These are phyloP conservation scores for Funneliformis caledonium DNA, from an alignment of 371 early-diverging fungal species.

Conservation along the genomic window DNA sequence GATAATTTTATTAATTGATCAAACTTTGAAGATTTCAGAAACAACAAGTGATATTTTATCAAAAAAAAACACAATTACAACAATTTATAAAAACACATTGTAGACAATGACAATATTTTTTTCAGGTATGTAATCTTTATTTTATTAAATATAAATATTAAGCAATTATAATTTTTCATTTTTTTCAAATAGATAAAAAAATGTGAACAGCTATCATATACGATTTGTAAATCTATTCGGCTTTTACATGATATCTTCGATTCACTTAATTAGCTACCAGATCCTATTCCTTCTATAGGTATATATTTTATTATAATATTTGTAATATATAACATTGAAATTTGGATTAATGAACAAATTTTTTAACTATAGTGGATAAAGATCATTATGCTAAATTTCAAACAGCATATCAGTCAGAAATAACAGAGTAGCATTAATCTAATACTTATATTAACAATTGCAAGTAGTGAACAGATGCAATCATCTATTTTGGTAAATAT, in stretches of 20 bases:
- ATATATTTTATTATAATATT: neutral
- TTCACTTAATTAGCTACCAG: neutral
- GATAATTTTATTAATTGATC: conserved; percentile 12
- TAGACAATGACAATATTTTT: neutral
- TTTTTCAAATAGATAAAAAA: neutral
- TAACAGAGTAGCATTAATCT: too few relatives aligned
- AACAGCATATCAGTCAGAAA: neutral
- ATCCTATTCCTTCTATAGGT: conserved; percentile 14
- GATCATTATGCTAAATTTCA: conserved; percentile 1
- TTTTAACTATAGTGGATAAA: neutral
- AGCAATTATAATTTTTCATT: neutral
- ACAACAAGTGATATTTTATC: neutral
- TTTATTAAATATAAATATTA: neutral
- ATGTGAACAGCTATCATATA: neutral
- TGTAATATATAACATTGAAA: neutral
- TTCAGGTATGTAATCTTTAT: neutral
- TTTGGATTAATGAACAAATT: neutral
- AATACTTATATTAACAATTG: too few relatives aligned
- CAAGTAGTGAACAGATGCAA: too few relatives aligned
- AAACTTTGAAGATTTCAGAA: neutral
- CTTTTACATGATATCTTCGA: neutral
- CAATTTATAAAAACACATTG: neutral
- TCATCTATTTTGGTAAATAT: neutral
- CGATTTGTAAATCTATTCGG: neutral
- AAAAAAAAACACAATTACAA: neutral